Evolutionary conservation across 805 yeast genomes (phyloP).

Genomic region (Maudiozyma serrabonitensis): DNA sequence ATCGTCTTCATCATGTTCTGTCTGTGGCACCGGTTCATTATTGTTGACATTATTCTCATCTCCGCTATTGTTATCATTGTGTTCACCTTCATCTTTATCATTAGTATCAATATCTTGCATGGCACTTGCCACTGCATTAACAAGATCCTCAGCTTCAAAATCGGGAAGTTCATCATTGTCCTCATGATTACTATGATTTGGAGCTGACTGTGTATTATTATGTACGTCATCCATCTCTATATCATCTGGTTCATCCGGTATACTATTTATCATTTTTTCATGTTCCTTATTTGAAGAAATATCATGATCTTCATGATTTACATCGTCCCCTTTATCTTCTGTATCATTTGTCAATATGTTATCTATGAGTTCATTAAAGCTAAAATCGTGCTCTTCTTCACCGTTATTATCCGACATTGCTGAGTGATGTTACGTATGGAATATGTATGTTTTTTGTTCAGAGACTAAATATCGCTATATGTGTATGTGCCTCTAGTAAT

Average conservation of each 20-base stretch:
- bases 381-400: slow-evolving; percentile 17
- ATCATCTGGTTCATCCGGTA: background rate
- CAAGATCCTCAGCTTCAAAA: slow-evolving; percentile 27
- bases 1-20: slow-evolving; percentile 8
- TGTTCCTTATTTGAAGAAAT: background rate
- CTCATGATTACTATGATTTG: slow-evolving; percentile 3
- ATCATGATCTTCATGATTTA: background rate
- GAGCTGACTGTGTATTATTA: slow-evolving; percentile 6
- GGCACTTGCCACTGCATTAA: slow-evolving; percentile 34
- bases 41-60: background rate
- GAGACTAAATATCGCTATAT: no score
- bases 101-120: slow-evolving; percentile 22
- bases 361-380: slow-evolving; percentile 27
- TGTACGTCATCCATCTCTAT: background rate
- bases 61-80: background rate
- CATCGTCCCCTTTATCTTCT: background rate
- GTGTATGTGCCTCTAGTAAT: background rate
- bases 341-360: slow-evolving; percentile 15
- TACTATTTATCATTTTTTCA: background rate
- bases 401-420: slow-evolving; percentile 13
- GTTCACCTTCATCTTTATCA: background rate
- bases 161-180: slow-evolving; percentile 15
- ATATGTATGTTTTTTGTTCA: no score
- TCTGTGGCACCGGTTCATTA: background rate
- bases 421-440: background rate